A percentile compares a stretch with the other conserved stretches of the same genome.
Conservation (phyloP, 2,329 filamentous ascomycete species). For the Furcasterigmium furcatum region DNA sequence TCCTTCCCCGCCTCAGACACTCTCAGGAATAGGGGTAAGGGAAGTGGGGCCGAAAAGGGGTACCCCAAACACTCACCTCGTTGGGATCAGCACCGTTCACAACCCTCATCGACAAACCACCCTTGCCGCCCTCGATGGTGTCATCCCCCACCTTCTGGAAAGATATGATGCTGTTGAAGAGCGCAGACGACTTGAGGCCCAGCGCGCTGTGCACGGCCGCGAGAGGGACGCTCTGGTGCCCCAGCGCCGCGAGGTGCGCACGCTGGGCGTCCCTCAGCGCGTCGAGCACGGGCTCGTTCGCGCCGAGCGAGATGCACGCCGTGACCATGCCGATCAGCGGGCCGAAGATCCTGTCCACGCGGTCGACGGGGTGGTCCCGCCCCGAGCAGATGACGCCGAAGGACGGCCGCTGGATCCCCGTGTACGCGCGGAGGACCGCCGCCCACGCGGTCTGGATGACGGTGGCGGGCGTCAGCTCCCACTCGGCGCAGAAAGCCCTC, state of each 20-base stretch:
- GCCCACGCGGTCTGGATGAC: slow-evolving; percentile 6
- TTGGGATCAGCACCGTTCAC: background rate
- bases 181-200: slow-evolving; percentile 1
- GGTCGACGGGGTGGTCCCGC: slow-evolving; percentile 1
- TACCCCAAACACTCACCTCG: background rate
- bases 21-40: no score
- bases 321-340: slow-evolving; percentile 8
- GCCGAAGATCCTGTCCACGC: slow-evolving; percentile 6
- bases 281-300: background rate
- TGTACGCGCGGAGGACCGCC: slow-evolving; percentile 4
- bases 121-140: background rate
- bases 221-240: slow-evolving; percentile 8
- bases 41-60: no score
- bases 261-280: background rate
- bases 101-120: background rate
- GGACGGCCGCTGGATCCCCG: slow-evolving; percentile 1
- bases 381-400: slow-evolving; percentile 10
- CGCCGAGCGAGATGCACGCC: slow-evolving; percentile 1
- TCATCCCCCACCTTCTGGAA: background rate
- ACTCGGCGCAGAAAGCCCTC: background rate
- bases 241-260: slow-evolving; percentile 8
- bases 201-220: slow-evolving; percentile 7
- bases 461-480: slow-evolving; percentile 3
- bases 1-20: no score
- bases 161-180: slow-evolving; percentile 13